A percentile compares a stretch with the other conserved stretches of the same genome.
Conservation (phyloP, 495 filamentous ascomycete genomes). For the Podospora pseudopauciseta region DNA sequence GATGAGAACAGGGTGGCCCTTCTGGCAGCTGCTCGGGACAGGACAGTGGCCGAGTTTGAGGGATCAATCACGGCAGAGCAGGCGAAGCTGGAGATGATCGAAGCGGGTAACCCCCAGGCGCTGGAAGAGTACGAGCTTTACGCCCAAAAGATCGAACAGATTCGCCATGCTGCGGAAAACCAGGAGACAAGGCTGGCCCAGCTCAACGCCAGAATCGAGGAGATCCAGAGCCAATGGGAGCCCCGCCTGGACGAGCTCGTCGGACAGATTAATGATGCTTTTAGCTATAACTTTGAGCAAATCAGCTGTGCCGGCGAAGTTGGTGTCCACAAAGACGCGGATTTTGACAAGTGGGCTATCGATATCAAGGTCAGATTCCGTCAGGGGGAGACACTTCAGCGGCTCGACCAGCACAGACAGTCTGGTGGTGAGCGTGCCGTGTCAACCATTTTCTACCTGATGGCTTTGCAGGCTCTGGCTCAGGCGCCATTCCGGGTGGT, state of each 20-base stretch:
- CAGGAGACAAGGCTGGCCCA: conserved; percentile 52
- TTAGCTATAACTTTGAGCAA: conserved; percentile 83
- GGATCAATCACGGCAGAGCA: conserved; percentile 69
- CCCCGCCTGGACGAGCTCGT: conserved; percentile 77
- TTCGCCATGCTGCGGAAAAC: conserved; percentile 37
- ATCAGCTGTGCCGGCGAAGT: conserved; percentile 97
- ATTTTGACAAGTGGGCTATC: conserved; percentile 91
- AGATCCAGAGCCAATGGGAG: conserved; percentile 68
- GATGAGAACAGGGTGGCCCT: conserved; percentile 35
- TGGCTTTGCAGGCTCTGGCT: conserved; percentile 92
- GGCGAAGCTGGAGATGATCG: conserved; percentile 71
- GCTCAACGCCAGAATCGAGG: conserved; percentile 52
- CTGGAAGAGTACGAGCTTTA: conserved; percentile 77
- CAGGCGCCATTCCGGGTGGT: conserved; percentile 98
- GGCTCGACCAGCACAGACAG: conserved; percentile 86
- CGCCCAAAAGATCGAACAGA: conserved; percentile 45
- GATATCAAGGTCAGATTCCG: conserved; percentile 93
- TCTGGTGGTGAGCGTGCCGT: conserved; percentile 95
- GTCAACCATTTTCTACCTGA: conserved; percentile 98
- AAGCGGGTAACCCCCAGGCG: conserved; percentile 73
- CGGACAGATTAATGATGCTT: conserved; percentile 78
- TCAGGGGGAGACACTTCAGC: conserved; percentile 75
- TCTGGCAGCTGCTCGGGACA: conserved; percentile 34
- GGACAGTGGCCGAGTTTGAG: conserved; percentile 61
- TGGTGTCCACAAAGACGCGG: conserved; percentile 70